A percentile compares a stretch with the other conserved stretches of the same genome.
These are phyloP conservation scores for Zopfia rhizophila DNA, from an alignment of 2,329 filamentous ascomycete genomes.

Conservation along the genomic window DNA sequence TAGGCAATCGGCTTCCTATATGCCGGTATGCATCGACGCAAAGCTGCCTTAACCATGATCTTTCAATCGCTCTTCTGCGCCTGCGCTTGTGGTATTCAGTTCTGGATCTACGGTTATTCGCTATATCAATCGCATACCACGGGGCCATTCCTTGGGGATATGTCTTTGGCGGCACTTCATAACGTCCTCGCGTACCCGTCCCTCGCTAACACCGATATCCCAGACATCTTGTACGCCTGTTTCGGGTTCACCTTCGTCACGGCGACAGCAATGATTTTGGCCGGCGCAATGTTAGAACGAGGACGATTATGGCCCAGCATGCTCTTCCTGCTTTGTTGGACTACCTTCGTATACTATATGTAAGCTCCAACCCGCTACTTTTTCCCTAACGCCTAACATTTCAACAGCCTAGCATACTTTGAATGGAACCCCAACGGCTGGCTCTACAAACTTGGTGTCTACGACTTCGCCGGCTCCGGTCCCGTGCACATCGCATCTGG, in stretches of 20 bases:
- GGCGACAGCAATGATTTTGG: constrained; percentile 45
- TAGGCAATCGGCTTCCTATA: constrained; percentile 48
- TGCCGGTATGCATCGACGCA: constrained; percentile 45
- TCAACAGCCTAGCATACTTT: constrained; percentile 75
- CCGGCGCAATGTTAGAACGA: constrained; percentile 47
- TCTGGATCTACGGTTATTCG: constrained; percentile 61
- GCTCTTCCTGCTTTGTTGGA: constrained; percentile 49
- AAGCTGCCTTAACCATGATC: constrained; percentile 56
- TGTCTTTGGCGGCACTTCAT: constrained; percentile 44
- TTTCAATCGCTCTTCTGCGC: constrained; percentile 61
- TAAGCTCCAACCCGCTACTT: too few relatives aligned
- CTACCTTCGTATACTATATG: constrained; percentile 48
- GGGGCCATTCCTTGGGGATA: constrained; percentile 39
- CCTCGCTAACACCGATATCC: constrained; percentile 45
- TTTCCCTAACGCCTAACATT: background rate
- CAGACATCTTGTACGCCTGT: constrained; percentile 45
- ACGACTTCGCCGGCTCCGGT: constrained; percentile 80
- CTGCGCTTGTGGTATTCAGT: constrained; percentile 58
- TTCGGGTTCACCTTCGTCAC: constrained; percentile 50
- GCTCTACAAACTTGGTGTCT: constrained; percentile 73
- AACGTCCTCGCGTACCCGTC: constrained; percentile 42
- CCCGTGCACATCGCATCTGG: constrained; percentile 80
- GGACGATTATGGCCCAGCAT: constrained; percentile 42
- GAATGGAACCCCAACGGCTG: constrained; percentile 81
- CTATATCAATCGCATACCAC: constrained; percentile 52